Percentiles rank a stretch among this genome's conserved stretches.
Evolutionary conservation across 1,139 yeast species (phyloP).

Genomic region (Yamadazyma atlantica): DNA sequence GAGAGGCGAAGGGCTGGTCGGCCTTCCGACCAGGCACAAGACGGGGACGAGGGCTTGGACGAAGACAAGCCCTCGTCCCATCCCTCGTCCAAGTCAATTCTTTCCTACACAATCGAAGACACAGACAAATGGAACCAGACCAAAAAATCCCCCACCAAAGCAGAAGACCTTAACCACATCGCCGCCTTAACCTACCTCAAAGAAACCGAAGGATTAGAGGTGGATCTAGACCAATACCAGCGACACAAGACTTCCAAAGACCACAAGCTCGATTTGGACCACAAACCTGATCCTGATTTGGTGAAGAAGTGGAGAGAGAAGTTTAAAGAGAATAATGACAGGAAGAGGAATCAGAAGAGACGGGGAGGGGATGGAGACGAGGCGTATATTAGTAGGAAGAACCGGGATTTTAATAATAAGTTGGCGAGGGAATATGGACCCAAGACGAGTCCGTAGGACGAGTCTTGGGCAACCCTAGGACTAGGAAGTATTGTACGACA

Average conservation of each 20-base stretch:
- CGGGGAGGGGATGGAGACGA: slow-evolving; percentile 38
- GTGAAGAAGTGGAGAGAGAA: slow-evolving; percentile 9
- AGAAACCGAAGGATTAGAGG: slow-evolving; percentile 36
- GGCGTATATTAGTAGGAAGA: slow-evolving; percentile 65
- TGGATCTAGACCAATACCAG: slow-evolving; percentile 45
- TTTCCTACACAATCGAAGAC: slow-evolving; percentile 69
- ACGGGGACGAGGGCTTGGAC: too few relatives aligned
- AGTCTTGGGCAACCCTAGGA: too few relatives aligned
- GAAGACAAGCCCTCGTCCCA: too few relatives aligned
- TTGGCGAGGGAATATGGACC: slow-evolving; percentile 60
- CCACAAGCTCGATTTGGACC: too few relatives aligned
- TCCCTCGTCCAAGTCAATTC: too few relatives aligned
- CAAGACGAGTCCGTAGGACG: slow-evolving; percentile 8
- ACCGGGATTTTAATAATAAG: slow-evolving; percentile 75
- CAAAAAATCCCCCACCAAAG: neutral
- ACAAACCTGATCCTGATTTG: slow-evolving; percentile 3
- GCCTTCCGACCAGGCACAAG: too few relatives aligned
- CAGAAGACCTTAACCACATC: slow-evolving; percentile 34
- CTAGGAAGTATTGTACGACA: too few relatives aligned
- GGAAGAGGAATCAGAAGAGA: slow-evolving; percentile 23
- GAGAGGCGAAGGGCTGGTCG: too few relatives aligned
- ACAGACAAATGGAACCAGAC: slow-evolving; percentile 61
- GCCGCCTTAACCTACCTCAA: slow-evolving; percentile 58
- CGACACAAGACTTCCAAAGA: slow-evolving; percentile 5
- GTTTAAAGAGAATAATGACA: slow-evolving; percentile 28